phyloP scores from a whole-genome alignment of 2,329 filamentous ascomycete genomes.

The Pleurostoma richardsiae region DNA sequence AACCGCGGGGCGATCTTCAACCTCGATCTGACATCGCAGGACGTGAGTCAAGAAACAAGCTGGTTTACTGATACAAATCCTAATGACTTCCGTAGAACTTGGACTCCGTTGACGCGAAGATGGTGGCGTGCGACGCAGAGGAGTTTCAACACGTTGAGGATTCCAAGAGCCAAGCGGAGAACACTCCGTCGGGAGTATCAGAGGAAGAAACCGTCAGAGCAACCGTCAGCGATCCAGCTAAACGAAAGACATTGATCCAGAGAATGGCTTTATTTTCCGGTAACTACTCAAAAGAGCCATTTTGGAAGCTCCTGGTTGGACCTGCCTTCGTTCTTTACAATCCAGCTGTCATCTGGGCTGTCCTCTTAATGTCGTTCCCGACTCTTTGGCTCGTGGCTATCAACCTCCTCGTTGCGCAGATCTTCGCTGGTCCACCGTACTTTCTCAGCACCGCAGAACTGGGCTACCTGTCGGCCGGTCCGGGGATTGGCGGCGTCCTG shows the following conservation, averaged over 20 bases:
- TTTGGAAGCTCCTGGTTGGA: constrained; percentile 7
- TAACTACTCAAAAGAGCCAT: constrained; percentile 1
- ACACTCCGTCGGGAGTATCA: too few relatives aligned
- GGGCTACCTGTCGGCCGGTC: constrained; percentile 31
- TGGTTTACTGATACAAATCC: too few relatives aligned
- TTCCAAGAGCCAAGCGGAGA: too few relatives aligned
- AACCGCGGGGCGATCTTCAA: constrained; percentile 13
- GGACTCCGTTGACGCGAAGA: too few relatives aligned
- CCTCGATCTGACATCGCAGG: background rate
- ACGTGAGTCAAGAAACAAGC: background rate
- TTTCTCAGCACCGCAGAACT: constrained; percentile 25
- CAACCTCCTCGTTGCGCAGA: constrained; percentile 31
- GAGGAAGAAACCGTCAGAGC: background rate
- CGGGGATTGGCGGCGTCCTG: constrained; percentile 29
- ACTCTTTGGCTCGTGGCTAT: constrained; percentile 30
- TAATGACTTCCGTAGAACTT: too few relatives aligned
- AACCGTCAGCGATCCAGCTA: background rate
- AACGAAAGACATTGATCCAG: constrained; percentile 1
- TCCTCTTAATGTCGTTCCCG: constrained; percentile 27
- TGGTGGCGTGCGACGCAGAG: background rate
- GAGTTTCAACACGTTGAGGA: background rate
- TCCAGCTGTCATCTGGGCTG: constrained; percentile 29
- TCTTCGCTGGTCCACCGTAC: constrained; percentile 31
- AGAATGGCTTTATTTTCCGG: background rate
- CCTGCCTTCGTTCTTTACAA: constrained; percentile 32